phyloP scores from a whole-genome alignment of 2,329 filamentous ascomycete genomes.

The Mycosphaerella sp. region DNA sequence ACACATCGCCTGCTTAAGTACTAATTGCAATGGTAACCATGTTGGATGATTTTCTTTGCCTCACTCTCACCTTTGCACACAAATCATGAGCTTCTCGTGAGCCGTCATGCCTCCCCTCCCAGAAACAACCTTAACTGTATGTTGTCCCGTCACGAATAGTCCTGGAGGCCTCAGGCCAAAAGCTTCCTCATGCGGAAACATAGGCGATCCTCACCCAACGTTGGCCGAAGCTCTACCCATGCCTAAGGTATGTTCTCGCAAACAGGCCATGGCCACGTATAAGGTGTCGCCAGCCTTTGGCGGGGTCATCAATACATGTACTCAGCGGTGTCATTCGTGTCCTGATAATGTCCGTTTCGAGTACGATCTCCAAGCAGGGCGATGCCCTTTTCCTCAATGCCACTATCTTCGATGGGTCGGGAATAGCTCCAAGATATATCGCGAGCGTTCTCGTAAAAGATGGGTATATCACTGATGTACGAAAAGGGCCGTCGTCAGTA shows the following conservation, averaged over 20 bases:
- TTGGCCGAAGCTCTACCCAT: not conserved
- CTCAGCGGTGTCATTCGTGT: not conserved
- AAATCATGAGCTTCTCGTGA: too few species aligned
- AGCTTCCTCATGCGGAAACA: not conserved
- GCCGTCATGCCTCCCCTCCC: too few species aligned
- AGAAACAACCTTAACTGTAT: too few species aligned
- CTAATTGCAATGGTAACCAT: not conserved
- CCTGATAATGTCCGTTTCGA: not conserved
- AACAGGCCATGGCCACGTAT: not conserved
- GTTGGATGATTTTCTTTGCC: not conserved
- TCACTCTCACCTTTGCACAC: not conserved
- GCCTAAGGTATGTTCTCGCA: not conserved
- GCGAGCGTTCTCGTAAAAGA: slow-evolving; percentile 21
- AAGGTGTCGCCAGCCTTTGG: not conserved
- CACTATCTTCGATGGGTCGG: slow-evolving; percentile 27
- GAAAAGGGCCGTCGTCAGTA: not conserved
- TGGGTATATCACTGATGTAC: slow-evolving; percentile 20
- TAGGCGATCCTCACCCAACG: not conserved
- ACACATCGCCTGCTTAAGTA: not conserved
- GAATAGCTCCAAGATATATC: slow-evolving; percentile 18
- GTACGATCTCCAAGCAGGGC: not conserved
- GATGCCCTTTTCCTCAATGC: slow-evolving; percentile 23
- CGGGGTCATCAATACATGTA: not conserved
- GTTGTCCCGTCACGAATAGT: not conserved
- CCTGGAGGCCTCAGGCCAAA: not conserved